These are phyloP conservation scores for Solanum lycopersicoides DNA, from an alignment of 257 asterid genomes.

Conservation along the genomic window DNA sequence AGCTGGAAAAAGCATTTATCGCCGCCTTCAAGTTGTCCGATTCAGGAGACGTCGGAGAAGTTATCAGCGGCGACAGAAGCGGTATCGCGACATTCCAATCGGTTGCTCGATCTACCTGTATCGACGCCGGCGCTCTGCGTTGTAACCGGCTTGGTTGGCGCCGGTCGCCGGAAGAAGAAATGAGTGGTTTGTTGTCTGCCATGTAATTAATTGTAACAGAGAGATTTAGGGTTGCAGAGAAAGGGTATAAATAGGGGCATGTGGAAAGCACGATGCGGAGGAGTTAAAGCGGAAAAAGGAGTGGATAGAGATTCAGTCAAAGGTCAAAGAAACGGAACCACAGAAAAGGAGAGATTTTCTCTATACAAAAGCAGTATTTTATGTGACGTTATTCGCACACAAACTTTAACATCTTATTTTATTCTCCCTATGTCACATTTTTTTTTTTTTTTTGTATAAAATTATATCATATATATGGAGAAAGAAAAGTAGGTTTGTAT, in stretches of 20 bases:
- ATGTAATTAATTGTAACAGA: not conserved
- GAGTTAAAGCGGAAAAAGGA: not conserved
- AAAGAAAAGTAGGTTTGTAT: no score
- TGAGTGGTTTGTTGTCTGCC: not conserved
- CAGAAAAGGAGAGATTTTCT: not conserved
- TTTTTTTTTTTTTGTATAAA: no score
- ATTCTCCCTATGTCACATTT: no score
- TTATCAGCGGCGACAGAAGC: constrained; percentile 56
- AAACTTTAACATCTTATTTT: not conserved
- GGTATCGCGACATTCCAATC: constrained; percentile 80
- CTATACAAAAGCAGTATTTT: not conserved
- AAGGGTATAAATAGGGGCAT: constrained; percentile 13
- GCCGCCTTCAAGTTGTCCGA: constrained; percentile 23
- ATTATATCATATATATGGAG: no score
- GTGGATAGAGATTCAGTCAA: constrained; percentile 30
- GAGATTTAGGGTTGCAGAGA: not conserved
- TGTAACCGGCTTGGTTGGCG: constrained; percentile 45
- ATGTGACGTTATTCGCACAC: not conserved
- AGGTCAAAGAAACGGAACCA: constrained; percentile 2
- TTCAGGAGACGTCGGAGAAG: constrained; percentile 30
- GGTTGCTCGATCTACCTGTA: constrained; percentile 35
- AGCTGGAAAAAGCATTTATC: constrained; percentile 6
- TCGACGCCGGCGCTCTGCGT: constrained; percentile 58
- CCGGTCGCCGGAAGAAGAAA: constrained; percentile 10
- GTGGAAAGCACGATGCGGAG: not conserved